A percentile compares a stretch with the other conserved stretches of the same genome.
These are phyloP conservation scores for Sporothrix pallida DNA, from an alignment of 2,329 filamentous ascomycete genomes.

Conservation along the genomic window DNA sequence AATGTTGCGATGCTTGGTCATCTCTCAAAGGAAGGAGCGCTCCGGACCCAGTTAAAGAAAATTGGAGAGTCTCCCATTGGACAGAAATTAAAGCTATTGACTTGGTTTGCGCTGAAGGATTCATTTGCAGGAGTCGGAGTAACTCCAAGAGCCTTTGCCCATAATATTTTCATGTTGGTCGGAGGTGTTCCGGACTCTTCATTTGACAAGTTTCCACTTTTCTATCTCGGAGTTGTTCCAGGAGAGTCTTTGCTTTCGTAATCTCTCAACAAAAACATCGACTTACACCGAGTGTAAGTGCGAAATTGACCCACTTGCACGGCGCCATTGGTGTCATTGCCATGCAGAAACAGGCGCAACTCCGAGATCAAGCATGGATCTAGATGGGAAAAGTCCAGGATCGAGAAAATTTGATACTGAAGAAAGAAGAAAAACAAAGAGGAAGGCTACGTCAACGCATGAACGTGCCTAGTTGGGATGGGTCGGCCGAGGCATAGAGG, in stretches of 20 bases:
- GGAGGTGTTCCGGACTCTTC: neutral
- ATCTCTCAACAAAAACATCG: neutral
- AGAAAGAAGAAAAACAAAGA: neutral
- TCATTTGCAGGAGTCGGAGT: neutral
- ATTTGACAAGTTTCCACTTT: neutral
- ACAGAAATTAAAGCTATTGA: neutral
- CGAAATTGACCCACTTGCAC: constrained; percentile 1
- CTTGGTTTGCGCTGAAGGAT: neutral
- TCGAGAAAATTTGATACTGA: no score
- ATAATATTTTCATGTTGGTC: neutral
- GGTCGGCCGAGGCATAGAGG: constrained; percentile 1
- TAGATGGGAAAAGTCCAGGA: neutral
- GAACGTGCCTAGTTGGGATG: neutral
- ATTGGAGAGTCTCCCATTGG: constrained; percentile 4
- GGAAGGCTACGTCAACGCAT: neutral
- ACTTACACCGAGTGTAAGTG: neutral
- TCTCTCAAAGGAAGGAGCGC: neutral
- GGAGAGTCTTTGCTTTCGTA: no score
- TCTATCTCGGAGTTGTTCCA: neutral
- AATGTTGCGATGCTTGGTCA: neutral
- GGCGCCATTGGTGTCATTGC: neutral
- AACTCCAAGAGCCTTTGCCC: neutral
- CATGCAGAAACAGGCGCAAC: neutral
- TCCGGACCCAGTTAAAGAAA: neutral
- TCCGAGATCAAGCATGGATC: constrained; percentile 7